These are phyloP conservation scores for Chalaropsis thielavioides DNA, from an alignment of 2,329 filamentous ascomycete species.

Conservation along the genomic window DNA sequence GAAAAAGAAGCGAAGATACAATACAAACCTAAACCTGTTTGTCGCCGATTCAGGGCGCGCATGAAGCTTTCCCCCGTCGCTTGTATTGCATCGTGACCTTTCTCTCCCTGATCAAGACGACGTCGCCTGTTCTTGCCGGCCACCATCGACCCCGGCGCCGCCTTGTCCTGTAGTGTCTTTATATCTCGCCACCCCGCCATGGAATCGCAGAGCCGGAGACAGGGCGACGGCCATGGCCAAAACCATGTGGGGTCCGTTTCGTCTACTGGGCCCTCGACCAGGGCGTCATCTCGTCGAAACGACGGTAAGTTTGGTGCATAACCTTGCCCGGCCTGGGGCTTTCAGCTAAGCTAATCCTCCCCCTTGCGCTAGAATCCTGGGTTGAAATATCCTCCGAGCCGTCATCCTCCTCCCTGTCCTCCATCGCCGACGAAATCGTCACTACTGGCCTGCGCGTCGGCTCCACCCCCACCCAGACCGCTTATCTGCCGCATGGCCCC, in stretches of 20 bases:
- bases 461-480: conserved; percentile 28
- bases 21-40: too few relatives aligned
- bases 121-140: background rate
- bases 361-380: conserved; percentile 64
- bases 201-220: background rate
- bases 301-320: conserved; percentile 3
- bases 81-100: background rate
- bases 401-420: conserved; percentile 85
- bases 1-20: too few relatives aligned
- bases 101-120: background rate
- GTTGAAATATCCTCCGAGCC: conserved; percentile 86
- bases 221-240: background rate
- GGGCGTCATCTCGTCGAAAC: background rate
- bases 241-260: background rate
- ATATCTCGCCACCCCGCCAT: background rate
- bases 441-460: conserved; percentile 74
- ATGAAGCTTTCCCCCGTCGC: background rate
- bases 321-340: background rate
- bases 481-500: conserved; percentile 21
- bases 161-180: background rate
- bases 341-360: background rate
- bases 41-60: background rate
- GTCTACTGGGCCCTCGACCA: background rate
- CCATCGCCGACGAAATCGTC: conserved; percentile 72
- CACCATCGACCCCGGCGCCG: background rate